A percentile compares a stretch with the other conserved stretches of the same genome.
Evolutionary conservation across 495 filamentous ascomycete genomes (phyloP).

Genomic region (Neurospora sp.): DNA sequence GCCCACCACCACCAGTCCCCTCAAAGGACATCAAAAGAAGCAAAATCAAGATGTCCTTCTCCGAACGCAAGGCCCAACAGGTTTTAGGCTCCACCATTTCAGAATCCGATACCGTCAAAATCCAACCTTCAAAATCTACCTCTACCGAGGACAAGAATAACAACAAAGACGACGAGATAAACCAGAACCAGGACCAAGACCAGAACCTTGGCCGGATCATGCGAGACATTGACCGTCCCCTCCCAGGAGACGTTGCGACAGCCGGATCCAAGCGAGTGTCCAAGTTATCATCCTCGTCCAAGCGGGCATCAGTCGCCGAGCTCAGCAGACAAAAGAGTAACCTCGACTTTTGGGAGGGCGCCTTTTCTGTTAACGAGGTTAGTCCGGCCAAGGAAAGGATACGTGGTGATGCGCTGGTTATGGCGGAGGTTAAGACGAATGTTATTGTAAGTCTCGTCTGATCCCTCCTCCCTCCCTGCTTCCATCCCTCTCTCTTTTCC

Average conservation of each 20-base stretch:
- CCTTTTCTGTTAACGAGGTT: conserved; percentile 30
- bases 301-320: conserved; percentile 17
- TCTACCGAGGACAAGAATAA: neutral
- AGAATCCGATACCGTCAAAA: conserved; percentile 29
- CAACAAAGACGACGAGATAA: neutral
- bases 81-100: conserved; percentile 15
- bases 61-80: conserved; percentile 30
- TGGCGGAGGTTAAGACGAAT: conserved; percentile 79
- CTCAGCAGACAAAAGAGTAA: conserved; percentile 30
- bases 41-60: conserved; percentile 18
- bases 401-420: conserved; percentile 55
- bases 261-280: conserved; percentile 8
- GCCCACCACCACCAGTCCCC: neutral
- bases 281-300: conserved; percentile 7
- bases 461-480: neutral
- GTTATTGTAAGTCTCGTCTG: conserved; percentile 49
- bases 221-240: conserved; percentile 27
- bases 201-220: conserved; percentile 6
- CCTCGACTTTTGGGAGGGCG: conserved; percentile 34
- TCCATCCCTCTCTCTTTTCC: too few relatives aligned
- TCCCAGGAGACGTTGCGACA: conserved; percentile 21
- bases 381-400: conserved; percentile 46
- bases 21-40: neutral
- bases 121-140: conserved; percentile 11
- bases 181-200: neutral